Base-by-base conservation (phyloP, 257 asterid genomes). In the Verbena officinalis region DNA sequence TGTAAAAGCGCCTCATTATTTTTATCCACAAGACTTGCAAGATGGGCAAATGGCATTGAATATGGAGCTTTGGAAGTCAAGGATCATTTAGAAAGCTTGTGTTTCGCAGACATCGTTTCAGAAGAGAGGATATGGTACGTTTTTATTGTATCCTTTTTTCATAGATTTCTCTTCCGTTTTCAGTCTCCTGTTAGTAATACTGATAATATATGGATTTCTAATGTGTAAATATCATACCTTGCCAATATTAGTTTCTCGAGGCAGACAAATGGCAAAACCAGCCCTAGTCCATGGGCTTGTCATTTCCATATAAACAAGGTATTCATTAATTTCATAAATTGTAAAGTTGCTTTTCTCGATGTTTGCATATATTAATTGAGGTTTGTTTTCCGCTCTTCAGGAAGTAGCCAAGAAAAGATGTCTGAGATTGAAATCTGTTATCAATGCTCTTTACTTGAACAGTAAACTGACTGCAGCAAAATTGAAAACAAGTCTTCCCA, bases 51-150 rank as follows among this genome's bases (percentile, higher is more conserved):
- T 65, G 97, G 96, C 60, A 73, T 68, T 64, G 96, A 94, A 78
- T 84, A 81, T 73, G 97, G 95, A 73, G 96, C 95, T 65, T 77
- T 90, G 52, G 96, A 88, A 64, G 93, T 87, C 66, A 88, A 88
- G 80, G 68, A 73, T 82, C 88, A 88, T 68, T 65, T 94, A 81
- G 96, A 94, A 75, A 68, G 90, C 46, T 64, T 88, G 57, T 69
- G 40, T 53, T 75, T 94, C 78, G 75, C 85, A 9, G 90, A 84
- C 46, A 52, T 94, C 24, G 94, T 90, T 81, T 86, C 97, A 14
- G 70, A 69, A 62, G 77, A 78, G 45, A 79, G 56, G 75, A 90
- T 90, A 78, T 78, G 91, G 99, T 90, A 70, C 68, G 68, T 20
- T 62, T 62, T 52, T 53, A 3, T 19, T 36, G 33, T 33, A 39